phyloP scores from a whole-genome alignment of 2,329 filamentous ascomycete species.

The Fusarium sp. region DNA sequence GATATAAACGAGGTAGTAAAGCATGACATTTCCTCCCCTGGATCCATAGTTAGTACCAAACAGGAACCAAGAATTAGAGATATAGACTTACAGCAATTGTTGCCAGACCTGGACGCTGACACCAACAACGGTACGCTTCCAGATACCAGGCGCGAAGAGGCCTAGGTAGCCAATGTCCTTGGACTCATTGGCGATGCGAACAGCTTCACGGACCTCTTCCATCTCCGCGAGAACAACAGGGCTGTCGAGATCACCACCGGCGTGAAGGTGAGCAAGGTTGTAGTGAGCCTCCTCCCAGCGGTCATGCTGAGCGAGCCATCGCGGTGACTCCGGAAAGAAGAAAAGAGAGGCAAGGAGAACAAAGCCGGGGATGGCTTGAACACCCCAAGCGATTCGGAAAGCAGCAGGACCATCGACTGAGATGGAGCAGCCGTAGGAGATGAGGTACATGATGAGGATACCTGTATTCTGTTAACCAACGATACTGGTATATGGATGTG shows the following conservation, averaged over 20 bases:
- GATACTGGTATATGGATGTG: accelerated
- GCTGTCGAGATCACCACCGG: conserved; percentile 63
- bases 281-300: conserved; percentile 67
- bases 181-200: conserved; percentile 52
- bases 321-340: conserved; percentile 71
- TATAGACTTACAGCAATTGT: conserved; percentile 55
- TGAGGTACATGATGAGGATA: conserved; percentile 77
- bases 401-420: conserved; percentile 63
- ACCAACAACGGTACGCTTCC: conserved; percentile 63
- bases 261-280: conserved; percentile 68
- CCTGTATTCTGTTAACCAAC: conserved; percentile 54
- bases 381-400: conserved; percentile 73
- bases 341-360: conserved; percentile 67
- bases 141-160: conserved; percentile 60
- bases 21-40: conserved; percentile 63
- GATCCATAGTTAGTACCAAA: not conserved
- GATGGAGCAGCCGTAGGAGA: conserved; percentile 71
- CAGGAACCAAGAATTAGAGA: accelerated
- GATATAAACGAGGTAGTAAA: conserved; percentile 72
- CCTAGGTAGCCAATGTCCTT: conserved; percentile 55
- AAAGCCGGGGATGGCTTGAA: conserved; percentile 71
- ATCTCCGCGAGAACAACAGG: conserved; percentile 68
- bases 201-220: conserved; percentile 62
- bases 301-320: conserved; percentile 72
- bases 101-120: conserved; percentile 66